Conservation (phyloP, 345 rosid species). For the Toxicodendron radicans region DNA sequence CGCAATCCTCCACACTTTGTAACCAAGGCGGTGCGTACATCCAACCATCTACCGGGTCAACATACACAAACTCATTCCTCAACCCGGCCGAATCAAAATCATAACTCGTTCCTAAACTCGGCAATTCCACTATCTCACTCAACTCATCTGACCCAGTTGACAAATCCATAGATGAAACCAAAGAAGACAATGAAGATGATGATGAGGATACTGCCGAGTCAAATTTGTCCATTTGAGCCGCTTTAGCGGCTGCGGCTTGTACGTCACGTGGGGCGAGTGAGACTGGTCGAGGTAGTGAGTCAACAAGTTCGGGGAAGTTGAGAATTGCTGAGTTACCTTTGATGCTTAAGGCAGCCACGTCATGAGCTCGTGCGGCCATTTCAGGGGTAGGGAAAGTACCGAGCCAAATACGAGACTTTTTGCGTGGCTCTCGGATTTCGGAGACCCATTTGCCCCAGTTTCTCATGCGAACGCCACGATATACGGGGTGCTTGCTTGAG, state of each 20-base stretch:
- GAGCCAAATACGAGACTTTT: conserved; percentile 93
- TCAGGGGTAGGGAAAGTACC: conserved; percentile 93
- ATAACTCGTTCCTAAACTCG: conserved; percentile 55
- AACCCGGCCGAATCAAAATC: conserved; percentile 29
- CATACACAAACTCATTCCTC: conserved; percentile 47
- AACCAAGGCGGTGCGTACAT: conserved; percentile 47
- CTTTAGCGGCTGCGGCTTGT: conserved; percentile 90
- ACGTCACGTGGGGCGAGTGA: conserved; percentile 80
- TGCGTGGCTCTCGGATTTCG: conserved; percentile 90
- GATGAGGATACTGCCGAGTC: conserved; percentile 27
- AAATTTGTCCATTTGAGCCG: conserved; percentile 65
- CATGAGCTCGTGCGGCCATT: conserved; percentile 98
- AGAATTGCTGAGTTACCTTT: conserved; percentile 81
- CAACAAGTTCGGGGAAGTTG: conserved; percentile 80
- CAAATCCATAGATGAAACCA: conserved; percentile 53
- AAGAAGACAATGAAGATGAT: conserved; percentile 41
- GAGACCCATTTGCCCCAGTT: conserved; percentile 99
- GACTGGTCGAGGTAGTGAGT: conserved; percentile 68
- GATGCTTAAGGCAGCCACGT: conserved; percentile 84
- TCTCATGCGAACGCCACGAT: conserved; percentile 87
- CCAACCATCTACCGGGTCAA: conserved; percentile 49
- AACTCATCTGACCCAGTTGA: conserved; percentile 62
- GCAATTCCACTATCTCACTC: conserved; percentile 77
- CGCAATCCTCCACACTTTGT: conserved; percentile 37
- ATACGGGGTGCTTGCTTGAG: conserved; percentile 71